Percentiles rank a stretch among this genome's conserved stretches.
Evolutionary conservation across 257 asterid species (phyloP).

Genomic region (Penstemon davidsonii): DNA sequence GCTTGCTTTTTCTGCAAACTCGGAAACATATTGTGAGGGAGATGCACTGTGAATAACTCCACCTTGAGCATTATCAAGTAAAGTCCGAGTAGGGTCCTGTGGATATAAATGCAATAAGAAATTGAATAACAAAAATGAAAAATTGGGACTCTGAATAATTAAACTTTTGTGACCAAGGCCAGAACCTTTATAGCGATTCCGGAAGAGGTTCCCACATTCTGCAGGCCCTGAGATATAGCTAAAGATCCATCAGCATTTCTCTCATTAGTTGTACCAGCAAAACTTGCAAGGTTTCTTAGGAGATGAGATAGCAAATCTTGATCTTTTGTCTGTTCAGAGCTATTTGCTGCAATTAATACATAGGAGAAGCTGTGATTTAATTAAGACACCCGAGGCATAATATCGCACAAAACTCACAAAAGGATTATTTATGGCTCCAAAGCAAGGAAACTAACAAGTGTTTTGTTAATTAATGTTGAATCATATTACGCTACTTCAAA

Average conservation of each 20-base stretch:
- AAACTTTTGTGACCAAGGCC: constrained; percentile 1
- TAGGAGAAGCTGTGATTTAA: not conserved
- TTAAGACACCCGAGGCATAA: constrained; percentile 18
- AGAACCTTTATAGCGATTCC: constrained; percentile 34
- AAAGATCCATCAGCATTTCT: constrained; percentile 27
- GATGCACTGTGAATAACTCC: constrained; percentile 39
- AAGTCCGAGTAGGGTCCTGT: constrained; percentile 38
- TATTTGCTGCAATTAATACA: constrained; percentile 36
- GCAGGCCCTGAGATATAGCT: constrained; percentile 36
- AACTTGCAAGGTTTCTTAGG: constrained; percentile 36
- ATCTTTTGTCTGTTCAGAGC: constrained; percentile 41
- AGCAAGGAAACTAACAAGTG: too few relatives aligned
- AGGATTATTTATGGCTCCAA: not conserved
- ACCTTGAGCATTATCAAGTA: constrained; percentile 40
- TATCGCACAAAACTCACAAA: not conserved
- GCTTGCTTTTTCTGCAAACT: constrained; percentile 38
- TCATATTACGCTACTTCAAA: too few relatives aligned
- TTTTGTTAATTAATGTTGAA: too few relatives aligned
- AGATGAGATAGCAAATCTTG: constrained; percentile 46
- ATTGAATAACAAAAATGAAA: not conserved
- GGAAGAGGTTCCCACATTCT: constrained; percentile 29
- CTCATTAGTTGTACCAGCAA: constrained; percentile 31
- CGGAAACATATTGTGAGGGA: constrained; percentile 39
- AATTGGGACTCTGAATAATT: not conserved
- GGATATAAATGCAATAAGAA: constrained; percentile 25